phyloP scores from a whole-genome alignment of 2,329 filamentous ascomycete genomes.

The Verticillium longisporum region DNA sequence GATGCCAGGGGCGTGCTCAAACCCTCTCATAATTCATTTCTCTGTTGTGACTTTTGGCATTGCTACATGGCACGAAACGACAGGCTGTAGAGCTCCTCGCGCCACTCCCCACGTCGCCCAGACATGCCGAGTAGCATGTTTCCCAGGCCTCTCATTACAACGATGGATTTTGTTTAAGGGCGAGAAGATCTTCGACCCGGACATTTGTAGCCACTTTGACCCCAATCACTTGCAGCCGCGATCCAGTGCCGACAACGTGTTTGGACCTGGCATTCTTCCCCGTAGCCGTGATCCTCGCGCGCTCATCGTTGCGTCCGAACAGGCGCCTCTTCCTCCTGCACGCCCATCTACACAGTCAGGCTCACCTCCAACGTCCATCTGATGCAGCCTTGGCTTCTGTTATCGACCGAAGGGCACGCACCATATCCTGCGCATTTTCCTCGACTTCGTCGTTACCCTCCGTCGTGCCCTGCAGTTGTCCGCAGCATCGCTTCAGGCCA shows the following conservation, averaged over 20 bases:
- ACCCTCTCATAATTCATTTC: too few relatives aligned
- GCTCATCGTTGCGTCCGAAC: background rate
- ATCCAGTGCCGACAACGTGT: background rate
- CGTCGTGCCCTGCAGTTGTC: background rate
- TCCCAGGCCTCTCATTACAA: background rate
- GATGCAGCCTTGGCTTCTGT: conserved; percentile 1
- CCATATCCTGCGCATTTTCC: background rate
- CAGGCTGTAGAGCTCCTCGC: background rate
- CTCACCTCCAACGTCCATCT: background rate
- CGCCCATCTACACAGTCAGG: background rate
- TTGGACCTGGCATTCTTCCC: background rate
- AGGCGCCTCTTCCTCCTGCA: background rate
- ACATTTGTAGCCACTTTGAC: background rate
- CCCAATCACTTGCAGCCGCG: background rate
- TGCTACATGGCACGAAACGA: background rate
- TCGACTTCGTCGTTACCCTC: background rate
- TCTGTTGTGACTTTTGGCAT: background rate
- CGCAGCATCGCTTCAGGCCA: background rate
- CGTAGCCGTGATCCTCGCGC: background rate
- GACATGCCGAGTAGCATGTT: background rate
- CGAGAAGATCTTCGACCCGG: background rate
- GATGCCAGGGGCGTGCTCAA: too few relatives aligned
- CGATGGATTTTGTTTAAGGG: background rate
- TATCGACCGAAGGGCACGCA: background rate
- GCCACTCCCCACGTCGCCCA: background rate